A percentile compares a stretch with the other conserved stretches of the same genome.
phyloP scores from a whole-genome alignment of 2,329 filamentous ascomycete genomes.

The Ophiostoma quercus region DNA sequence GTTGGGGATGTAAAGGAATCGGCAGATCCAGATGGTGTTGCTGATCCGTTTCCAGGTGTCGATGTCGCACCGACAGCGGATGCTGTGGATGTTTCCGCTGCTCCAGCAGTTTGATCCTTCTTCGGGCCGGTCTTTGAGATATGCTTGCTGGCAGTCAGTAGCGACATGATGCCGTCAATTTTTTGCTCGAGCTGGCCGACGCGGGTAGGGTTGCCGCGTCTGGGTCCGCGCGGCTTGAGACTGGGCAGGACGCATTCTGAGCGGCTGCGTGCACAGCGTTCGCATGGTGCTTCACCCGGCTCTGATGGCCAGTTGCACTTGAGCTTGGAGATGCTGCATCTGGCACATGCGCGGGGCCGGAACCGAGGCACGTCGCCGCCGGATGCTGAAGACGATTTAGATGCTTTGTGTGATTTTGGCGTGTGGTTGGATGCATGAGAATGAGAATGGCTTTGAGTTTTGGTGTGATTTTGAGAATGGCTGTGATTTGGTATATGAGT shows the following conservation, averaged over 20 bases:
- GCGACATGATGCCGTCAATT: conserved; percentile 38
- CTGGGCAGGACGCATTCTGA: conserved; percentile 27
- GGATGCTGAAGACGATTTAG: not conserved
- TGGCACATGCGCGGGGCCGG: conserved; percentile 33
- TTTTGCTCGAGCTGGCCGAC: conserved; percentile 39
- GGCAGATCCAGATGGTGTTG: not conserved
- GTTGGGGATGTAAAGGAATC: not conserved
- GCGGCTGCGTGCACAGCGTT: conserved; percentile 27
- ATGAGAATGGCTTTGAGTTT: not conserved
- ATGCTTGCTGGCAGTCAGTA: conserved; percentile 35
- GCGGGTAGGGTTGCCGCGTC: conserved; percentile 30
- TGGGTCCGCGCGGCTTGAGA: conserved; percentile 28
- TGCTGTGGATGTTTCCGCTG: not conserved
- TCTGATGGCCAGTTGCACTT: conserved; percentile 29
- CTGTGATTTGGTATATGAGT: not conserved
- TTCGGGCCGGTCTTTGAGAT: conserved; percentile 16
- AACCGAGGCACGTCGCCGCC: conserved; percentile 24
- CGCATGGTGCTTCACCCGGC: conserved; percentile 28
- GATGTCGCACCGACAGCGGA: not conserved
- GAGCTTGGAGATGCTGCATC: conserved; percentile 32
- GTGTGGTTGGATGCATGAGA: not conserved
- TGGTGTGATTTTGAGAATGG: not conserved
- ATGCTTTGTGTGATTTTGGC: conserved; percentile 1
- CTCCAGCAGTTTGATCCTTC: not conserved
- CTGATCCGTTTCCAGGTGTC: not conserved